Evolutionary conservation across 164 flowering plant genomes (phyloP), one percentile per base, ranked within the genome.

Genomic region (Nymphaea thermarum): DNA sequence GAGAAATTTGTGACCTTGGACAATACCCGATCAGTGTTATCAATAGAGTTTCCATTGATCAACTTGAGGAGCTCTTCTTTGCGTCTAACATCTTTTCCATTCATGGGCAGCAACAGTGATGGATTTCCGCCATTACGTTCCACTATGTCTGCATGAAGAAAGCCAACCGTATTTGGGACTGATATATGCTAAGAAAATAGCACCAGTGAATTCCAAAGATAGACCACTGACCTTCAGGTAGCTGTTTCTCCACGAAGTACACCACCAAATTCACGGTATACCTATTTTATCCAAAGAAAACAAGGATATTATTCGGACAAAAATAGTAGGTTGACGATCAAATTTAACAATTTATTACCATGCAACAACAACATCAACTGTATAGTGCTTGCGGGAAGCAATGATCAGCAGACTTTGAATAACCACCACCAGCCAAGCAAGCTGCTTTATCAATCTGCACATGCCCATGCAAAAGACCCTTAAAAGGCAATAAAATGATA

Each of bases 331-430:
- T 11, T 62, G 64, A 62, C 10, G 17, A 62, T 3, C 12, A 62
- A 17, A 17, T 41, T 17, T 17, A 17, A 62, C 7, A 7, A 4
- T 12, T 10, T 10, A 43, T 55, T 74, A 83, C 87, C 87, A 84
- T 66, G 87, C 87, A 64, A 84, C 84, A 63, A 84, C 79, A 62
- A 75, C 73, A 69, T 77, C 83, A 44, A 82, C 83, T 12, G 80
- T 72, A 77, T 90, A 92, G 75, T 90, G 98, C 73, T 88, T 92
- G 65, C 94, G 89, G 36, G 96, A 90, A 64, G 98, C 96, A 63
- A 92, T 60, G 70, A 92, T 90, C 80, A 92, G 72, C 17, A 90
- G 69, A 82, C 98, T 90, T 76, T 85, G 91, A 65, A 71, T 63
- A 69, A 86, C 79, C 42, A 84, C 91, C 71, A 80, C 65, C 43